These are phyloP conservation scores for Acacia melanoxylon DNA, from an alignment of 306 rosid genomes.

Conservation along the genomic window DNA sequence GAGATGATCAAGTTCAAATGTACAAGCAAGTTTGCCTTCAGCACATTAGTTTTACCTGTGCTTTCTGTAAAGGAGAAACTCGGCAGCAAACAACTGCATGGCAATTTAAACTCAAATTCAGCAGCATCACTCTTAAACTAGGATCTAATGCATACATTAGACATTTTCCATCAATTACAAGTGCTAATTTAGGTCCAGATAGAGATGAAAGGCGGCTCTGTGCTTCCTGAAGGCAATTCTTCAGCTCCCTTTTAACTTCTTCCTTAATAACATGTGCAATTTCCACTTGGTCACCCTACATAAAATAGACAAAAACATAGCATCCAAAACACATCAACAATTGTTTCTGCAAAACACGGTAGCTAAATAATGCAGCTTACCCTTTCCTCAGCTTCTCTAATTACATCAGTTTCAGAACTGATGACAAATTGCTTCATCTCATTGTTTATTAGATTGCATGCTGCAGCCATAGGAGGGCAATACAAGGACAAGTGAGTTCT, in stretches of 20 bases:
- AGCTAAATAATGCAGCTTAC: conserved; percentile 39
- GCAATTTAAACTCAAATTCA: conserved; percentile 74
- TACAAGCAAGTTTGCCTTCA: neutral
- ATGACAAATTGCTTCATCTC: conserved; percentile 69
- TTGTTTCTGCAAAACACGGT: neutral
- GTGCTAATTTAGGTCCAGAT: conserved; percentile 72
- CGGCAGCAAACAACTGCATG: conserved; percentile 76
- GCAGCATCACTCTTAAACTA: conserved; percentile 68
- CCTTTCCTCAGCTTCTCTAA: conserved; percentile 67
- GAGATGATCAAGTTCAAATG: neutral
- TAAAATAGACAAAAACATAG: conserved; percentile 1
- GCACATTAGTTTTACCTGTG: conserved; percentile 52
- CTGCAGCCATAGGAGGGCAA: neutral
- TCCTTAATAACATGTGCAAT: conserved; percentile 66
- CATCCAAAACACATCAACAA: neutral
- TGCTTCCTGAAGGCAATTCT: conserved; percentile 68
- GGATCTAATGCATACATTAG: conserved; percentile 90
- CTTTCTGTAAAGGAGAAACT: conserved; percentile 79
- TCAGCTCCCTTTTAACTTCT: conserved; percentile 64
- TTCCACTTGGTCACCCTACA: conserved; percentile 76
- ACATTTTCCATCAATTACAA: conserved; percentile 86
- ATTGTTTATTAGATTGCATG: conserved; percentile 63
- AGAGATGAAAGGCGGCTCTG: conserved; percentile 43
- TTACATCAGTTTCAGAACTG: conserved; percentile 75
- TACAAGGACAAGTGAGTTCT: neutral